Evolutionary conservation across 164 flowering plant genomes (phyloP).

Genomic region (Dillenia suffruticosa): DNA sequence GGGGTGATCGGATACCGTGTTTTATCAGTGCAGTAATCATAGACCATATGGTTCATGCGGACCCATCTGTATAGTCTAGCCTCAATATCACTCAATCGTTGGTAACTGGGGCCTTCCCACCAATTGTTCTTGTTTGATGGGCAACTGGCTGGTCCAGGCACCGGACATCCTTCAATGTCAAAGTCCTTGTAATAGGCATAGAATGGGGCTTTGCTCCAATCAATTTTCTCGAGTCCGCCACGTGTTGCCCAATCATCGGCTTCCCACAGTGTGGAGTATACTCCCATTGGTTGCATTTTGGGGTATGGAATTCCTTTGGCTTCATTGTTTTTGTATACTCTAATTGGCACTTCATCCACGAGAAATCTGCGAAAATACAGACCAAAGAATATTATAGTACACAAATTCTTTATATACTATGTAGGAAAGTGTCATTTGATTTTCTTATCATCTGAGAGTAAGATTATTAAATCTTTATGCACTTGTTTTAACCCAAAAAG

Average conservation of each 20-base stretch:
- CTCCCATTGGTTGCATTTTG: constrained; percentile 44
- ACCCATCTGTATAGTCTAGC: constrained; percentile 44
- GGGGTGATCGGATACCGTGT: constrained; percentile 42
- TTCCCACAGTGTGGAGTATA: constrained; percentile 56
- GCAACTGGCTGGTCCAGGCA: constrained; percentile 42
- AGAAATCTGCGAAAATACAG: constrained; percentile 29
- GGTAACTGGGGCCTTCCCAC: constrained; percentile 44
- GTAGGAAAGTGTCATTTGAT: neutral
- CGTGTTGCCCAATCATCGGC: constrained; percentile 67
- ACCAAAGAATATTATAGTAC: too few species aligned
- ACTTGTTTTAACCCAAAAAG: neutral
- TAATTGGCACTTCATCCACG: constrained; percentile 49
- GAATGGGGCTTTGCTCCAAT: constrained; percentile 63
- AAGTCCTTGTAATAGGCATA: constrained; percentile 46
- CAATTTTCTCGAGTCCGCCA: constrained; percentile 51
- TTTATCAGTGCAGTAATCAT: constrained; percentile 48
- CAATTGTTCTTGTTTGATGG: constrained; percentile 36
- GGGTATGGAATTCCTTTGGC: constrained; percentile 44
- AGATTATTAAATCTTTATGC: neutral
- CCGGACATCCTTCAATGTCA: constrained; percentile 47
- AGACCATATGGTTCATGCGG: constrained; percentile 46
- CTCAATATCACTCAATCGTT: constrained; percentile 21
- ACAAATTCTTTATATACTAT: too few species aligned
- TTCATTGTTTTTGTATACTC: constrained; percentile 55
- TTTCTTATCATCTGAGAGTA: neutral